phyloP scores from a whole-genome alignment of 768 basidiomycete genomes.

The Leccinum rimulosum region DNA sequence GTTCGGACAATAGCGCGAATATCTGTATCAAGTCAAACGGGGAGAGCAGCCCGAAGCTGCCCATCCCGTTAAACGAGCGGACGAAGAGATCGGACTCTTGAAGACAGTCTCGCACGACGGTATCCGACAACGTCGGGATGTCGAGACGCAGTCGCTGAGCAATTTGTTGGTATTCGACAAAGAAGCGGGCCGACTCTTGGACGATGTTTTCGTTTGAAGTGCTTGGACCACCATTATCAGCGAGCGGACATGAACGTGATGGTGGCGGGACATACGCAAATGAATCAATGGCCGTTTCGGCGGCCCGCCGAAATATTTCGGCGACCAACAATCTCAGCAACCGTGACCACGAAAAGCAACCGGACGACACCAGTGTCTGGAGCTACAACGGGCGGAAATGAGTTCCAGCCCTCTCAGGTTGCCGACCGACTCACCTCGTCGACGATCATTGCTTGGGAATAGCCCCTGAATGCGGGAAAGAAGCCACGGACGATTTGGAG shows the following conservation, averaged over 20 bases:
- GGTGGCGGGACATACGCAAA: conserved; percentile 59
- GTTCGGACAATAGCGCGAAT: conserved; percentile 67
- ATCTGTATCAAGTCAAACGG: conserved; percentile 78
- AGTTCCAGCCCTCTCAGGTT: conserved; percentile 7
- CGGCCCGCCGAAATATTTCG: conserved; percentile 61
- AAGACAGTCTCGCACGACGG: conserved; percentile 71
- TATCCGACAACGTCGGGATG: conserved; percentile 74
- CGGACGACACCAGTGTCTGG: conserved; percentile 65
- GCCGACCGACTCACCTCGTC: conserved; percentile 60
- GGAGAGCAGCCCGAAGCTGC: conserved; percentile 75
- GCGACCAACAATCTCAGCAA: conserved; percentile 55
- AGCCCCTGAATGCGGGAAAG: conserved; percentile 80
- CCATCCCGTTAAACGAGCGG: conserved; percentile 70
- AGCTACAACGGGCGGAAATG: conserved; percentile 41
- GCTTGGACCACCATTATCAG: conserved; percentile 34
- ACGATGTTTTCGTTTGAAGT: conserved; percentile 71
- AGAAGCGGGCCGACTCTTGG: conserved; percentile 67
- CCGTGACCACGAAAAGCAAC: conserved; percentile 68
- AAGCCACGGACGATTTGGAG: conserved; percentile 71
- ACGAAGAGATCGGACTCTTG: conserved; percentile 85
- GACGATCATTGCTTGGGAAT: conserved; percentile 83
- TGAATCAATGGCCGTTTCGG: conserved; percentile 65
- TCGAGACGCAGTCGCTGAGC: conserved; percentile 75
- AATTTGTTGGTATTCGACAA: conserved; percentile 77
- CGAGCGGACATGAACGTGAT: conserved; percentile 13